Evolutionary conservation across 768 basidiomycete species (phyloP), one percentile per base, ranked within the genome.

Genomic region (Macrocybe gigantea): DNA sequence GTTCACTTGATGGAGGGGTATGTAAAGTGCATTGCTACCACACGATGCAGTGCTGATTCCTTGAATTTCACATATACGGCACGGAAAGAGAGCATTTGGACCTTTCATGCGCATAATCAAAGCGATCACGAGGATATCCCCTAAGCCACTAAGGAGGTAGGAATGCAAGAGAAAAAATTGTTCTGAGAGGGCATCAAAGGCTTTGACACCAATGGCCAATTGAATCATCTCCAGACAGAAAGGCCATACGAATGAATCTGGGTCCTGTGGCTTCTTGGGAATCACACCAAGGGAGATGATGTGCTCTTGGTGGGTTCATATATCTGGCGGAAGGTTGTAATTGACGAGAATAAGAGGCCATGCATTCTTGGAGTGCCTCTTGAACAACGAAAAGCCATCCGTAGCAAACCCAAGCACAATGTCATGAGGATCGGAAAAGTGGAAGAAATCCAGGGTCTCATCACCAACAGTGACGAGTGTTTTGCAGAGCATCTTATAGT

Each of bases 261-360:
- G 14, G 46, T 72, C 65, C 7, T 62, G 54, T 0, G 72, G 67
- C 37, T 66, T 63, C 8, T 63, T 59, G 0, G 70, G 72, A 38
- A 76, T 71, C 38, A 73, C 49, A 2, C 68, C 66, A 5, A 72
- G n/a, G 15, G 54, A 61, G 1, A 75, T 44, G 7, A 74, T 56
- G 35, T 71, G 51, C 1, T 58, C 38, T 10, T 64, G 45, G 22
- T 65, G 67, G 31, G 61, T 65, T 1, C 62, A 59, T 6, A 66
- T 50, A 8, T 66, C 60, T 10, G 59, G 63, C 3, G 51, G 53
- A 22, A 62, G 53, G 34, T 64, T 64, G 41, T 55, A 61, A 34
- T 69, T 71, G 45, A 66, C 59, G 0, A 68, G 11, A 10, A 77
- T 44, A 3, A 77, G 49, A 0, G 72, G 74, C 55, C 68, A 75